A percentile compares a stretch with the other conserved stretches of the same genome.
Evolutionary conservation across 345 rosid genomes (phyloP).

Genomic region (Microthlaspi erraticum): DNA sequence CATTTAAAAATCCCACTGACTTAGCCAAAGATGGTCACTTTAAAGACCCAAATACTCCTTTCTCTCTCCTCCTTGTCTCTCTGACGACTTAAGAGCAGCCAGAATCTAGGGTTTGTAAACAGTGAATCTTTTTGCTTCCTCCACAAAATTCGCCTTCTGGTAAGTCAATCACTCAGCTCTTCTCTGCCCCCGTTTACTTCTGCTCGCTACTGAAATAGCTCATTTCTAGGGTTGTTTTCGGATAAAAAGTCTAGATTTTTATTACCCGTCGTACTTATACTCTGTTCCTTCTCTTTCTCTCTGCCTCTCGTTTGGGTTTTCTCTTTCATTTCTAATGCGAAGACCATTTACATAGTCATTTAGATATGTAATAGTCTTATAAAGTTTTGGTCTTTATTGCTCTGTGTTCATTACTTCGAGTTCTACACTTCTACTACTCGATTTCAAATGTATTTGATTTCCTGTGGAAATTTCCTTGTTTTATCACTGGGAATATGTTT

Average conservation of each 20-base stretch:
- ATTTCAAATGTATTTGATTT: slow-evolving; percentile 7
- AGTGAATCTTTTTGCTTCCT: slow-evolving; percentile 49
- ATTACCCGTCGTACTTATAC: slow-evolving; percentile 18
- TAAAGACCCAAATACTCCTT: slow-evolving; percentile 5
- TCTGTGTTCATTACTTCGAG: slow-evolving; percentile 16
- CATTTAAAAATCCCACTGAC: slow-evolving; percentile 35
- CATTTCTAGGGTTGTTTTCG: slow-evolving; percentile 20
- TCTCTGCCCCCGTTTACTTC: background rate
- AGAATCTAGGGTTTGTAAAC: slow-evolving; percentile 49
- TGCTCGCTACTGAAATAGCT: background rate
- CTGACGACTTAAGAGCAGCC: slow-evolving; percentile 33
- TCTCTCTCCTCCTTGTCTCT: slow-evolving; percentile 38
- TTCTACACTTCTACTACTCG: background rate
- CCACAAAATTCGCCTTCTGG: slow-evolving; percentile 35
- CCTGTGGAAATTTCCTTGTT: slow-evolving; percentile 4
- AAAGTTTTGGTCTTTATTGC: slow-evolving; percentile 19
- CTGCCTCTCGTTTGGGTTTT: slow-evolving; percentile 12
- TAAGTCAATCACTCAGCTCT: slow-evolving; percentile 29
- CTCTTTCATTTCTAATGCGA: slow-evolving; percentile 28
- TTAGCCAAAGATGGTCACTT: slow-evolving; percentile 34
- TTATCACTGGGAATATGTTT: background rate
- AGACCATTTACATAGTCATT: slow-evolving; percentile 7
- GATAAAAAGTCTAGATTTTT: slow-evolving; percentile 16
- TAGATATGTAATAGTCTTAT: slow-evolving; percentile 15
- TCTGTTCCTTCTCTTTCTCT: slow-evolving; percentile 34